phyloP scores from a whole-genome alignment of 495 filamentous ascomycete genomes.

The Penicillium manginii region DNA sequence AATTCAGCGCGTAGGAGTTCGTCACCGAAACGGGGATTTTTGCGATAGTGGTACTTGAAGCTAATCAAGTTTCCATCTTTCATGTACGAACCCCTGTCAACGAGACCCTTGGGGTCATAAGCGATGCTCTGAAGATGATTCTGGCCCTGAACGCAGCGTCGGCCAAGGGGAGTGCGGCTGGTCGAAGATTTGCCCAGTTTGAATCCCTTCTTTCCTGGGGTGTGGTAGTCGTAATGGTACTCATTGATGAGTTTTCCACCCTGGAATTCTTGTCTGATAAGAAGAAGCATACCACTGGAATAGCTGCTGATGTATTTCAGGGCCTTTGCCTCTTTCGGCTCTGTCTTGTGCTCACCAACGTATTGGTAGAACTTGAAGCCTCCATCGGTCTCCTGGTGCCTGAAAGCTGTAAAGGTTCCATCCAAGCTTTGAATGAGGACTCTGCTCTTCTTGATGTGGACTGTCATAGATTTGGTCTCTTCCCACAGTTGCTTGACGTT shows the following conservation, averaged over 20 bases:
- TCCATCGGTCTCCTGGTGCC: conserved; percentile 41
- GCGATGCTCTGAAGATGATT: conserved; percentile 52
- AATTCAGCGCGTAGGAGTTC: conserved; percentile 63
- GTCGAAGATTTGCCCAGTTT: conserved; percentile 32
- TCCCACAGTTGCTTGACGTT: conserved; percentile 50
- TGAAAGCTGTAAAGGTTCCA: conserved; percentile 53
- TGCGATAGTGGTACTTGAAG: conserved; percentile 63
- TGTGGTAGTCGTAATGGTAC: conserved; percentile 55
- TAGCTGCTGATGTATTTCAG: conserved; percentile 55
- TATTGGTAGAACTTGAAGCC: conserved; percentile 54
- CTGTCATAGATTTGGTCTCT: conserved; percentile 52
- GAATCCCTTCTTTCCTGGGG: conserved; percentile 36
- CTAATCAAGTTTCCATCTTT: conserved; percentile 57
- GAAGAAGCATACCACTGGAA: conserved; percentile 50
- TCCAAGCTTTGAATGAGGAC: conserved; percentile 49
- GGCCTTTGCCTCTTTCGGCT: conserved; percentile 44
- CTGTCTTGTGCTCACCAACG: conserved; percentile 44
- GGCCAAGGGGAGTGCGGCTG: conserved; percentile 48
- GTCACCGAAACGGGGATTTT: conserved; percentile 57
- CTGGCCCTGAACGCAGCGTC: conserved; percentile 52
- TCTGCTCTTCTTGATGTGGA: conserved; percentile 49
- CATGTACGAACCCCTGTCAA: conserved; percentile 58
- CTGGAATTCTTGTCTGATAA: conserved; percentile 52
- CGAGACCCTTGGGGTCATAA: conserved; percentile 59
- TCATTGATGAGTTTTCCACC: conserved; percentile 50